phyloP scores from a whole-genome alignment of 2,329 filamentous ascomycete genomes.

The Herpomyces periplanetae region DNA sequence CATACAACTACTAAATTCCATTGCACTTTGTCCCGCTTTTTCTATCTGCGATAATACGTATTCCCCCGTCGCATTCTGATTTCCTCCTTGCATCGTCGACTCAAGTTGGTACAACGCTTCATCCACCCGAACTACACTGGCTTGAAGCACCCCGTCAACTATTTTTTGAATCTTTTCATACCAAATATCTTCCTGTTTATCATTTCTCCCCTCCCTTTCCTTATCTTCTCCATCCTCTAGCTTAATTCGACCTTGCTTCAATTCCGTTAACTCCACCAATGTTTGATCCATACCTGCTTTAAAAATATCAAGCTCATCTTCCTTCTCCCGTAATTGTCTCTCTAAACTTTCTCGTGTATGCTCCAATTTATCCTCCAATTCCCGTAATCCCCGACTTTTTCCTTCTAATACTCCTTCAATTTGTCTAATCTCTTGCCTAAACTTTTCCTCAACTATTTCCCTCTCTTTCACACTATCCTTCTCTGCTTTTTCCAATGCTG shows the following conservation, averaged over 20 bases:
- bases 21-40: conserved; percentile 69
- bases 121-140: conserved; percentile 67
- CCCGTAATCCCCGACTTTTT: conserved; percentile 53
- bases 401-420: conserved; percentile 59
- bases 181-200: conserved; percentile 59
- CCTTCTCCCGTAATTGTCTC: conserved; percentile 52
- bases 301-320: conserved; percentile 89
- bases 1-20: conserved; percentile 88
- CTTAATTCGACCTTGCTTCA: conserved; percentile 18
- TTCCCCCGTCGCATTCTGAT: conserved; percentile 77
- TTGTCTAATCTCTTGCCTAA: conserved; percentile 87
- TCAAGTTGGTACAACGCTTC: conserved; percentile 90
- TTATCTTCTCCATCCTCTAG: too few species aligned
- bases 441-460: conserved; percentile 68
- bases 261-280: conserved; percentile 55
- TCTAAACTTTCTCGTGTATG: conserved; percentile 48
- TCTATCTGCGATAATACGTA: conserved; percentile 91
- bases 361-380: conserved; percentile 37
- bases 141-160: conserved; percentile 77
- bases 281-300: conserved; percentile 94
- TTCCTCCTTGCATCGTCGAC: conserved; percentile 89
- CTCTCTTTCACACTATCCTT: conserved; percentile 76
- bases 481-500: conserved; percentile 58
- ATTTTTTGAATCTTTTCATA: conserved; percentile 84
- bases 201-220: too few species aligned